phyloP scores from a whole-genome alignment of 768 basidiomycete genomes.

The Harrya chromipes region DNA sequence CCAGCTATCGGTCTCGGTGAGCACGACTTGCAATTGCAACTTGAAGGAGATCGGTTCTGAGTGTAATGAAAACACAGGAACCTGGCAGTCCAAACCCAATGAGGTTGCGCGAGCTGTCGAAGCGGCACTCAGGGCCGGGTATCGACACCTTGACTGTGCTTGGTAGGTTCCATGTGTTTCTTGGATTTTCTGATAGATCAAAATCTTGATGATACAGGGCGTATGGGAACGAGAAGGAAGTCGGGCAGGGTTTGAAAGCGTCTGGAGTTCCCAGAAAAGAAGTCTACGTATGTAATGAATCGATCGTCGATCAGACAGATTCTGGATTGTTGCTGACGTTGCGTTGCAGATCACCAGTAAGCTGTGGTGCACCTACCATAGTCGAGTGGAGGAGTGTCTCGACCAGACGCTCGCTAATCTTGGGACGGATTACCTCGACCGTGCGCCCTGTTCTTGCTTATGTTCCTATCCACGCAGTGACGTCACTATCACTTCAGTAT shows the following conservation, averaged over 20 bases:
- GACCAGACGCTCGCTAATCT: slow-evolving; percentile 75
- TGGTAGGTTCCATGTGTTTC: slow-evolving; percentile 30
- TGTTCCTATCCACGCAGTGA: background rate
- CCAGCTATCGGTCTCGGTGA: slow-evolving; percentile 59
- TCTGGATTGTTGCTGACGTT: background rate
- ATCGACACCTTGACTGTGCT: slow-evolving; percentile 76
- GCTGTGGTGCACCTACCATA: slow-evolving; percentile 66
- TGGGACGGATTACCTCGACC: slow-evolving; percentile 82
- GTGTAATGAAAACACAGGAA: slow-evolving; percentile 43
- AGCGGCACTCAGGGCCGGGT: slow-evolving; percentile 73
- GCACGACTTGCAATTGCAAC: slow-evolving; percentile 26
- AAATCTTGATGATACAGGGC: slow-evolving; percentile 35
- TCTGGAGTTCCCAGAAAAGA: slow-evolving; percentile 77
- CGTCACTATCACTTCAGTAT: slow-evolving; percentile 33
- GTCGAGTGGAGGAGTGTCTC: slow-evolving; percentile 68
- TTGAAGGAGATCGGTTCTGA: background rate
- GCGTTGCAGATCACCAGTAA: slow-evolving; percentile 62
- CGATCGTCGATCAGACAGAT: background rate
- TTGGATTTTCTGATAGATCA: slow-evolving; percentile 18
- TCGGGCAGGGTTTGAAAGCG: slow-evolving; percentile 74
- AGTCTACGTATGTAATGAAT: slow-evolving; percentile 48
- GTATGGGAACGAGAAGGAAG: slow-evolving; percentile 78
- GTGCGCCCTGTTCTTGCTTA: slow-evolving; percentile 38
- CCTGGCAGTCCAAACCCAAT: slow-evolving; percentile 76
- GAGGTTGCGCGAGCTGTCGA: slow-evolving; percentile 71